Evolutionary conservation across 352 stramenopile genomes (phyloP).

Genomic region (Globisporangium yorkense): DNA sequence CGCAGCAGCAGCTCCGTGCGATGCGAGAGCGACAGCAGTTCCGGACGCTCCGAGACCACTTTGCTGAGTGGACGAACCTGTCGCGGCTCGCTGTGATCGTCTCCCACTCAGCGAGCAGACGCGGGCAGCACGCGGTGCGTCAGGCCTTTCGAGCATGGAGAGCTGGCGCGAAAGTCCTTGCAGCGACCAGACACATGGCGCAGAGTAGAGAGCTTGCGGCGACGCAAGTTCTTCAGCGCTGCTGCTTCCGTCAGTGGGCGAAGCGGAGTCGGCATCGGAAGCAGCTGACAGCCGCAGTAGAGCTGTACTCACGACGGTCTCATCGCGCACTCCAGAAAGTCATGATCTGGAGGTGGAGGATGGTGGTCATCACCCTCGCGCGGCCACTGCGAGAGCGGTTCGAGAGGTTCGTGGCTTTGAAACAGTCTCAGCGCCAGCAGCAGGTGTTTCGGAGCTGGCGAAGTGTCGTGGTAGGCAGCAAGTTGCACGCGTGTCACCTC

Average conservation of each 20-base stretch:
- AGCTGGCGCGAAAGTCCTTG: slow-evolving; percentile 5
- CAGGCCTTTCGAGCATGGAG: slow-evolving; percentile 35
- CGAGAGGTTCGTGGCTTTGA: slow-evolving; percentile 4
- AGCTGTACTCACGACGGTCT: slow-evolving; percentile 17
- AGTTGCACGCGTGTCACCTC: slow-evolving; percentile 17
- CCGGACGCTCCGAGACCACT: slow-evolving; percentile 23
- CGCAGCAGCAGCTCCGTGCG: slow-evolving; percentile 18
- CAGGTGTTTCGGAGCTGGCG: slow-evolving; percentile 23
- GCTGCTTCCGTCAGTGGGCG: slow-evolving; percentile 9
- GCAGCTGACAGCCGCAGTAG: slow-evolving; percentile 15
- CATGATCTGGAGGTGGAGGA: slow-evolving; percentile 44
- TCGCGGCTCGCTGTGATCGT: slow-evolving; percentile 50
- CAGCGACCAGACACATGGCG: background rate
- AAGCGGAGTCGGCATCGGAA: background rate
- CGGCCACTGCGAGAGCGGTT: slow-evolving; percentile 21
- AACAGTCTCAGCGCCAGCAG: slow-evolving; percentile 4
- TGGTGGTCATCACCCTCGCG: slow-evolving; percentile 32
- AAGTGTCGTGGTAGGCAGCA: slow-evolving; percentile 20
- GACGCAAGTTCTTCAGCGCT: slow-evolving; percentile 1
- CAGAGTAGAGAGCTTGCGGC: background rate
- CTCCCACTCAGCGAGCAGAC: slow-evolving; percentile 22
- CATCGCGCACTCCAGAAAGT: slow-evolving; percentile 15
- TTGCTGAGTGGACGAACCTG: slow-evolving; percentile 52
- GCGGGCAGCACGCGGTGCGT: slow-evolving; percentile 19
- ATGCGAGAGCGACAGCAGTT: slow-evolving; percentile 17